A percentile compares a stretch with the other conserved stretches of the same genome.
These are phyloP conservation scores for Alternaria sp. DNA, from an alignment of 2,329 filamentous ascomycete species.

Conservation along the genomic window DNA sequence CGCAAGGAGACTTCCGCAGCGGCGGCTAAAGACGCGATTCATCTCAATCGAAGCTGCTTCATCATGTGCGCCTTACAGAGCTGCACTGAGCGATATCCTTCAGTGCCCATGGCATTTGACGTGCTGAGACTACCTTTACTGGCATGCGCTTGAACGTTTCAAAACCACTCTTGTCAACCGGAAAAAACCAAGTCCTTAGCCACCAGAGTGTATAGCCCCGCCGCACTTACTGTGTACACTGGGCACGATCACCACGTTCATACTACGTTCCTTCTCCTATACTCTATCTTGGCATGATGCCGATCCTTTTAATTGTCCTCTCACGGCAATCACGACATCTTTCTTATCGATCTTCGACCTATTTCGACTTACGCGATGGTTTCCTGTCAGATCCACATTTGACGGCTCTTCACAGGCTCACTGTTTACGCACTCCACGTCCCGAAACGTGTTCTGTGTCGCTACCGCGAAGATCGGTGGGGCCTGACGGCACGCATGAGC, in stretches of 20 bases:
- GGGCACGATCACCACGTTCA: conserved; percentile 6
- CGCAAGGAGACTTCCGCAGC: conserved; percentile 10
- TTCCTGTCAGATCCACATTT: conserved; percentile 16
- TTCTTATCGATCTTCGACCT: background rate
- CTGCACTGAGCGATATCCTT: background rate
- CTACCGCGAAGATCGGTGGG: conserved; percentile 6
- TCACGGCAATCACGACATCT: background rate
- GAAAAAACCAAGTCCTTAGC: conserved; percentile 10
- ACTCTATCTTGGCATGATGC: background rate
- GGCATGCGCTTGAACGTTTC: conserved; percentile 18
- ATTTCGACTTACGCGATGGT: conserved; percentile 1
- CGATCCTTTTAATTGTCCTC: background rate
- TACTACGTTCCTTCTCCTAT: conserved; percentile 13
- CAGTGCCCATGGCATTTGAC: background rate
- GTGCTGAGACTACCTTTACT: conserved; percentile 1
- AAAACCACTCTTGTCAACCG: conserved; percentile 14
- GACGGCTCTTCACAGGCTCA: background rate
- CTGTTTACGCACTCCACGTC: conserved; percentile 3
- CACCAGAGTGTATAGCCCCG: conserved; percentile 2
- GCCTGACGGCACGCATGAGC: background rate
- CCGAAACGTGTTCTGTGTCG: conserved; percentile 17
- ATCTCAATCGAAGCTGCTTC: background rate
- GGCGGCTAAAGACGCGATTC: background rate
- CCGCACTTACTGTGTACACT: background rate
- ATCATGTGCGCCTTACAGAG: background rate